Evolutionary conservation across 2,329 filamentous ascomycete genomes (phyloP), one percentile per base, ranked within the genome.

Genomic region (Aureobasidium subglaciale): DNA sequence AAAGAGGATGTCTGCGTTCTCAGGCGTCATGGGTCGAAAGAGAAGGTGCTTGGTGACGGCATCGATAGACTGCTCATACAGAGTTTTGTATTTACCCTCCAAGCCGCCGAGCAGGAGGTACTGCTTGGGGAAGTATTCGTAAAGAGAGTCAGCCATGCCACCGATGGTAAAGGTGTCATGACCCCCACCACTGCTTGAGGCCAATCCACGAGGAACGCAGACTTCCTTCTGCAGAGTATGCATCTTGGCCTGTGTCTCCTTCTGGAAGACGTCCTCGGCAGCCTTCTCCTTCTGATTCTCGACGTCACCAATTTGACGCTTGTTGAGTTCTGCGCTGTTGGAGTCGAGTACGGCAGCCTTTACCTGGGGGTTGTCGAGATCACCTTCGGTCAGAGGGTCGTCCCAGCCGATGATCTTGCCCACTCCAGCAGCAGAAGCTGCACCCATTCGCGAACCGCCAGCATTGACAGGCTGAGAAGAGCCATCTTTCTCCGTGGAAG

Each of bases 51-150:
- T 78, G 61, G 87, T 86, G 32, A 86, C 81, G 0, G 83, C 83
- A 5, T 85, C 80, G 27, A 85, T 80, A 4, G 83, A 80, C 56
- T 80, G 81, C 57, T 85, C 77, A 66, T 95, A 90, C 71, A 95
- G 80, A 18, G 78, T 79, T 59, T 78, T 76, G 68, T 95, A 95
- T 66, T 90, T 87, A 27, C 78, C 72, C 59, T 85, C 82, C 1
- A 84, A 76, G 1, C 90, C 90, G 56, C 88, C 88, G 2, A 95
- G 79, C 5, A 95, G 78, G 11, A 93, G 72, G 65, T 86, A 87
- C 73, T 91, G 64, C 60, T 83, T 82, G 0, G 79, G 77, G 13
- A 83, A 67, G 59, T 82, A 82, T 61, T 82, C 80, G 62, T 82
- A 83, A 0, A 79, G 68, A 7, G 77, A 81, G 64, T 83, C 79